A percentile compares a stretch with the other conserved stretches of the same genome.
Evolutionary conservation across 164 flowering plant genomes (phyloP).

Genomic region (Kingdonia uniflora): DNA sequence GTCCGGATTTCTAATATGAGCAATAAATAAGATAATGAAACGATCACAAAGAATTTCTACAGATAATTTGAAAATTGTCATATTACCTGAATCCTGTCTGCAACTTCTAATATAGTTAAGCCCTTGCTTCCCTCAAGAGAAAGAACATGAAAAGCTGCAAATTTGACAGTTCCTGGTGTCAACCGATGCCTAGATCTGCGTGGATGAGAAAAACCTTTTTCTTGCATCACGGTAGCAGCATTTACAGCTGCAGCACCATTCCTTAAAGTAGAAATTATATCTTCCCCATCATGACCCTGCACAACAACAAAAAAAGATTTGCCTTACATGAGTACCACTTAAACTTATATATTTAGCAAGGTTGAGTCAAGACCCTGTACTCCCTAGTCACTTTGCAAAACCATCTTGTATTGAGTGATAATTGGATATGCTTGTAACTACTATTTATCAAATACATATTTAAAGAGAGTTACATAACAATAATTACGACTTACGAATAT

Average conservation of each 20-base stretch:
- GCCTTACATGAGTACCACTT: no score
- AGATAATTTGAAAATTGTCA: background rate
- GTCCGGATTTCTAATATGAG: conserved; percentile 68
- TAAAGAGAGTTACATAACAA: no score
- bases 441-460: no score
- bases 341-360: no score
- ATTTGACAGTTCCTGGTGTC: conserved; percentile 96
- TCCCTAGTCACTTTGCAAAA: no score
- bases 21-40: conserved; percentile 11
- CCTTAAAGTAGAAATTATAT: conserved; percentile 56
- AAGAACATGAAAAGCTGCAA: conserved; percentile 89
- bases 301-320: conserved; percentile 5
- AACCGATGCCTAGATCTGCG: conserved; percentile 84
- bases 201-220: conserved; percentile 55
- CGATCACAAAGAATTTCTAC: background rate
- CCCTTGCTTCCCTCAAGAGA: conserved; percentile 82
- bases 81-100: conserved; percentile 90
- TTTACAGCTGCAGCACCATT: conserved; percentile 80
- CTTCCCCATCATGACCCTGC: conserved; percentile 73
- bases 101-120: conserved; percentile 68
- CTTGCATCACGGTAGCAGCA: conserved; percentile 82
- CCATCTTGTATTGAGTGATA: no score
- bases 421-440: no score
- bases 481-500: no score
- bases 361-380: no score